These are phyloP conservation scores for Nicotiana rustica DNA, from an alignment of 305 asterid species.

Conservation along the genomic window DNA sequence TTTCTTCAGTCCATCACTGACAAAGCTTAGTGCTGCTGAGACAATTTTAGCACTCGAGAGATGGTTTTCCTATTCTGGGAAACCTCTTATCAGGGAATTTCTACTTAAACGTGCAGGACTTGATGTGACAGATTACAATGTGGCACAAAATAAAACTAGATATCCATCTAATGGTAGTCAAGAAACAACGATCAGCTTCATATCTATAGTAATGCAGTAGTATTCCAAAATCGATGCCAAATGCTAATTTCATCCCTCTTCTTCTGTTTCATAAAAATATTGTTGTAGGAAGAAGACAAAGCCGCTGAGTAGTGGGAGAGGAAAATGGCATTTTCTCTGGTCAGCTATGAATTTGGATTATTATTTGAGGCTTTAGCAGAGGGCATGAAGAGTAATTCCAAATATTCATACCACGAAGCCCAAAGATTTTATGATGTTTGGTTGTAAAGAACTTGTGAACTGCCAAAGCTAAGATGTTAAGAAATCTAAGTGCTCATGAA, in stretches of 20 bases:
- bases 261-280: not conserved
- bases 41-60: constrained; percentile 73
- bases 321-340: constrained; percentile 67
- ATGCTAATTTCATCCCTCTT: constrained; percentile 18
- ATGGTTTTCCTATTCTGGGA: constrained; percentile 80
- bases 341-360: constrained; percentile 85
- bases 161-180: constrained; percentile 48
- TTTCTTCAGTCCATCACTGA: no score
- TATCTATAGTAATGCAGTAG: constrained; percentile 6
- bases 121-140: constrained; percentile 51
- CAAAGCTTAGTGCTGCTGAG: constrained; percentile 60
- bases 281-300: constrained; percentile 66
- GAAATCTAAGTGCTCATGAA: not conserved
- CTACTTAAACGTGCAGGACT: constrained; percentile 79
- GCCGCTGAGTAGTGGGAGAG: constrained; percentile 76
- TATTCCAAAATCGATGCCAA: constrained; percentile 6
- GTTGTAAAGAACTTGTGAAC: not conserved
- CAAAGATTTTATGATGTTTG: no score
- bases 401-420: no score
- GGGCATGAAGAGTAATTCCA: constrained; percentile 57
- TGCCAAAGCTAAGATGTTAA: not conserved
- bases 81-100: constrained; percentile 68
- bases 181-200: constrained; percentile 55
- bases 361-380: constrained; percentile 82
- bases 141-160: constrained; percentile 57